Base-by-base conservation (phyloP, 345 rosid species). In the Alliaria petiolata region DNA sequence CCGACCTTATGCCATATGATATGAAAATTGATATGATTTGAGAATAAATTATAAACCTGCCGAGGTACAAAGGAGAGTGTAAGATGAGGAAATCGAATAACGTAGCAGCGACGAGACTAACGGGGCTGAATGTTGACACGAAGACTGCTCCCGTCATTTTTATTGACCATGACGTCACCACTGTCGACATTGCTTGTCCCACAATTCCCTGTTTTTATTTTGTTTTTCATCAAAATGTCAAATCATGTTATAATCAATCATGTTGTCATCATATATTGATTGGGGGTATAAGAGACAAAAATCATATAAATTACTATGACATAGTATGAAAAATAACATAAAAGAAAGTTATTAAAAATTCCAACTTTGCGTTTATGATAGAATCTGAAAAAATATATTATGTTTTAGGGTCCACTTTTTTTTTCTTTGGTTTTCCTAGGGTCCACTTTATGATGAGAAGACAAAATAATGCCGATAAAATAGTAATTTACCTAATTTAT, bases 81-180 rank as follows among this genome's bases (percentile, higher is more conserved):
- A 77, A 50, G 50, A 77, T 53, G 58, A 71, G 20, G 64, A 77
- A 77, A 46, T 77, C 80, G 30, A 71, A 70, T 58, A 77, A 63
- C 1, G 76, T 77, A 12, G 76, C 80, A 6, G 75, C 66, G 20
- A 76, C 74, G 4, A 76, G 63, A 45, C 65, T 67, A 2, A 83
- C 69, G 13, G 86, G 84, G 39, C 63, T 78, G 66, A 83, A 83
- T 45, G 84, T 78, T 45, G 84, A 70, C 13, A 83, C 82, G 72
- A 80, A 81, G 0, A 83, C 77, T 7, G 86, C 84, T 42, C 84
- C 84, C 19, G 78, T 81, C 67, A 47, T 69, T 64, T 81, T 72
- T 8, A 83, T 78, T 15, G 82, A 78, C 86, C 86, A 83, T 30
- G 84, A 61, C 70, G 80, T 65, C 12, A 76, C 78, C 55, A 81